Percentiles rank a stretch among this genome's conserved stretches.
Evolutionary conservation across 345 rosid species (phyloP).

Genomic region (Salix caprea): DNA sequence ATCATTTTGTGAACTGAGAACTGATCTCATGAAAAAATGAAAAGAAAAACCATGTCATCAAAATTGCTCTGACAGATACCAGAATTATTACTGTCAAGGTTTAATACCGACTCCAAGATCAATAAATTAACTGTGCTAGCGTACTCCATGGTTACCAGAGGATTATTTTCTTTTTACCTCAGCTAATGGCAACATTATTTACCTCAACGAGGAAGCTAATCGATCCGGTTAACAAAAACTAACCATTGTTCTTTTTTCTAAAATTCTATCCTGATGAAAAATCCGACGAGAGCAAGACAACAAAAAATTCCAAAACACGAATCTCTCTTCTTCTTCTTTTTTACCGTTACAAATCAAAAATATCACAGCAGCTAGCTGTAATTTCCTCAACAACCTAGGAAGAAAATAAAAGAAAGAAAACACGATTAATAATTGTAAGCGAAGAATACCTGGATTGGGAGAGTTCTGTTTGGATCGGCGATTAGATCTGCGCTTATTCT

Average conservation of each 20-base stretch:
- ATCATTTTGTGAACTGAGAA: conserved; percentile 35
- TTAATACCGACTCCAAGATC: not conserved
- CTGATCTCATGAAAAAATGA: conserved; percentile 12
- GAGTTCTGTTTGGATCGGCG: conserved; percentile 65
- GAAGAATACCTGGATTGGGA: conserved; percentile 4
- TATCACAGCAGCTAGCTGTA: not conserved
- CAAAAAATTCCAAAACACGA: too few species aligned
- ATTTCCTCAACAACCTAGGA: not conserved
- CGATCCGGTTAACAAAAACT: too few species aligned
- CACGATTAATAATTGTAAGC: not conserved
- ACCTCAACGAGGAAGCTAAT: too few species aligned
- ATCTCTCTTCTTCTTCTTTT: too few species aligned
- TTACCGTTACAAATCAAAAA: too few species aligned
- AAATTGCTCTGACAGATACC: not conserved
- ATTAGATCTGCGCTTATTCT: conserved; percentile 16
- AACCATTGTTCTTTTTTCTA: too few species aligned
- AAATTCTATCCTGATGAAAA: not conserved
- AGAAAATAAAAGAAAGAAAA: not conserved
- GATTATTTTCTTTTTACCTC: not conserved
- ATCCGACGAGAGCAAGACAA: not conserved
- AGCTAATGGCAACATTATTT: not conserved
- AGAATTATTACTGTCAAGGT: not conserved
- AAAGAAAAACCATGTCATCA: not conserved
- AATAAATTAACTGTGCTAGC: not conserved
- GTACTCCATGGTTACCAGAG: not conserved